Evolutionary conservation across 495 filamentous ascomycete species (phyloP), one percentile per base, ranked within the genome.

Genomic region (Trichoderma reesei): DNA sequence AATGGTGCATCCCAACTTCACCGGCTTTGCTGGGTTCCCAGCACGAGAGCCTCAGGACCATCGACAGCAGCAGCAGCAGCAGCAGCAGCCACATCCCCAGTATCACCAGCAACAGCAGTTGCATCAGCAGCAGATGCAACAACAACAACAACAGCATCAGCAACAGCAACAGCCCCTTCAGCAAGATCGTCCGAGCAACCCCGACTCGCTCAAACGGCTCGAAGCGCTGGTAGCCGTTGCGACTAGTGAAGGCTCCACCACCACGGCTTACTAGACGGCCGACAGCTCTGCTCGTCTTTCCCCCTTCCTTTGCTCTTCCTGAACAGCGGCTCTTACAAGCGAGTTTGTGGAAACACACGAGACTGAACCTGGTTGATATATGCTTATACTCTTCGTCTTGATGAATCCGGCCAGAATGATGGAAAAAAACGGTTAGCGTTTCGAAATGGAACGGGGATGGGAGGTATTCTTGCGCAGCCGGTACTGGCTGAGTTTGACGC

Each of bases 201-300:
- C 69, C 59, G 69, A 75, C 74, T 66, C 77, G 73, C 59, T 92
- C 85, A 81, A 83, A 62, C 79, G 89, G 14, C 76, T 96, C 31
- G 89, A 96, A 65, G 90, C 90, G 16, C 82, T 96, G 38, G 92
- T 96, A 34, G 92, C 92, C 3, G 91, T 94, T 63, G 92, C 92
- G 9, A 94, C 92, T 3, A 90, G 88, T 65, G 89, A 96, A 70
- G 86, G 89, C 51, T 84, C 87, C 54, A 48, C n/a, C 7, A 81
- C 80, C 0, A 75, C 84, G 6, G 76, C 79, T 5, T 82, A 77
- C 63, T 81, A 72, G 56, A 66, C n/a, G 69, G n/a, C 36, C 41
- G 3, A 13, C n/a, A n/a, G n/a, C n/a, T n/a, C 34, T 56, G 16
- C 1, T 56, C 6, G 37, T 5, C 9, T 44, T 44, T 44, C 16